Percentiles rank a stretch among this genome's conserved stretches.
Evolutionary conservation across 2,329 filamentous ascomycete species (phyloP).

Genomic region (Dactylellina sp.): DNA sequence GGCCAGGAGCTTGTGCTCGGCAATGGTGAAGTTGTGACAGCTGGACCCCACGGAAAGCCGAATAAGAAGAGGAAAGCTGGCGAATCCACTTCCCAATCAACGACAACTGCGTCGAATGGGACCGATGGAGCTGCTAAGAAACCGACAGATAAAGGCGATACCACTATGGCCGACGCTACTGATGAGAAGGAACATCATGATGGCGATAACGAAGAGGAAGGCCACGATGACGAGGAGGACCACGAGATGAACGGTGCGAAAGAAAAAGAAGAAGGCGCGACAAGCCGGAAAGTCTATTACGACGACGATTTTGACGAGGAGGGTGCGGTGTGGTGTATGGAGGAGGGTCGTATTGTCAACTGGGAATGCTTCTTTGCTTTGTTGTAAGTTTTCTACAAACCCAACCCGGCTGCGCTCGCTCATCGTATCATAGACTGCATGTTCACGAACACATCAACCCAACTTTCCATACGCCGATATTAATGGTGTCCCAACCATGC

Average conservation of each 20-base stretch:
- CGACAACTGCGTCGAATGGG: slow-evolving; percentile 1
- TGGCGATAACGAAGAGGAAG: slow-evolving; percentile 59
- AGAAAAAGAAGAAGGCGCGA: slow-evolving; percentile 67
- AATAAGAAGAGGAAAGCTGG: slow-evolving; percentile 54
- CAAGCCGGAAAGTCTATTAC: slow-evolving; percentile 70
- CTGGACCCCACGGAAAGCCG: slow-evolving; percentile 45
- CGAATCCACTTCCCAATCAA: slow-evolving; percentile 23
- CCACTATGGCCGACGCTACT: slow-evolving; percentile 61
- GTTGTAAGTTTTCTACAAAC: slow-evolving; percentile 66
- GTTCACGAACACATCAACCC: slow-evolving; percentile 89
- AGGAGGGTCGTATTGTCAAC: slow-evolving; percentile 83
- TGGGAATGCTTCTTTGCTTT: slow-evolving; percentile 95
- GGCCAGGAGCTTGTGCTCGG: slow-evolving; percentile 62
- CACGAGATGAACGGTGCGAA: slow-evolving; percentile 61
- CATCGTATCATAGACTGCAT: slow-evolving; percentile 66
- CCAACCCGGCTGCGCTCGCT: neutral
- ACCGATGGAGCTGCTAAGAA: slow-evolving; percentile 25
- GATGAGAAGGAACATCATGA: slow-evolving; percentile 60
- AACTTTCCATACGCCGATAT: slow-evolving; percentile 91
- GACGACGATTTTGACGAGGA: slow-evolving; percentile 90
- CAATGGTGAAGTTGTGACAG: slow-evolving; percentile 44
- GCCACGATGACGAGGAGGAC: slow-evolving; percentile 60
- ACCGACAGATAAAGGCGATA: slow-evolving; percentile 58
- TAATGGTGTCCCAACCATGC: slow-evolving; percentile 87
- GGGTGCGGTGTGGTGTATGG: slow-evolving; percentile 88